These are phyloP conservation scores for Mortierella claussenii DNA, from an alignment of 192 early-diverging fungal genomes.

Conservation along the genomic window DNA sequence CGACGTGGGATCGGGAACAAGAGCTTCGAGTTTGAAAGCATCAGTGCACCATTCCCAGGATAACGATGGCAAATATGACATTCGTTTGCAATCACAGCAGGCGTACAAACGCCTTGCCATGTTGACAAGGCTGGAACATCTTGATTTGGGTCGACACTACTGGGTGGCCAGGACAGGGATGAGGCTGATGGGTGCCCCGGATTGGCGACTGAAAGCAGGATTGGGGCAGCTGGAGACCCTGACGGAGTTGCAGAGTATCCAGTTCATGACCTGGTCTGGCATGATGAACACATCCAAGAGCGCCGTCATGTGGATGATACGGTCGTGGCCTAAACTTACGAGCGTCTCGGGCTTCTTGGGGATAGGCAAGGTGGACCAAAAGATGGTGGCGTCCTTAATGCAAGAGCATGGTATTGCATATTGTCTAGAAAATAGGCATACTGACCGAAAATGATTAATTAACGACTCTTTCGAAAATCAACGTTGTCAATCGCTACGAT, in stretches of 20 bases:
- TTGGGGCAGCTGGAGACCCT: neutral
- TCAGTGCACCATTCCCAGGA: too few species aligned
- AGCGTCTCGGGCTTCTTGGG: too few species aligned
- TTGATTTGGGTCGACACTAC: neutral
- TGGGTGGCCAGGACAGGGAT: neutral
- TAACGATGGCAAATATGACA: neutral
- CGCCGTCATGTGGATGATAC: conserved; percentile 9
- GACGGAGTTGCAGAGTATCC: neutral
- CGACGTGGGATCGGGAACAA: neutral
- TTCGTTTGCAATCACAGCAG: neutral
- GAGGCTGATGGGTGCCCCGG: neutral
- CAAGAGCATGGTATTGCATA: too few species aligned
- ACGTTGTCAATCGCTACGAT: too few species aligned
- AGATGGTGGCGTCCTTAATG: too few species aligned
- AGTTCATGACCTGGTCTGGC: neutral
- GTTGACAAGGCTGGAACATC: neutral
- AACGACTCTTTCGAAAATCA: too few species aligned
- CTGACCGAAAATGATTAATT: too few species aligned
- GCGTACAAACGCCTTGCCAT: neutral
- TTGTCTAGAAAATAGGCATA: too few species aligned
- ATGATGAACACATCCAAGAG: conserved; percentile 24
- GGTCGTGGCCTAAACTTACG: neutral
- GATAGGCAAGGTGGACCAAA: too few species aligned
- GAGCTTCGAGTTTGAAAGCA: too few species aligned
- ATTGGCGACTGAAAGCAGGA: conserved; percentile 5